These are phyloP conservation scores for Talaromyces stipitatus DNA, from an alignment of 495 filamentous ascomycete species.

Conservation along the genomic window DNA sequence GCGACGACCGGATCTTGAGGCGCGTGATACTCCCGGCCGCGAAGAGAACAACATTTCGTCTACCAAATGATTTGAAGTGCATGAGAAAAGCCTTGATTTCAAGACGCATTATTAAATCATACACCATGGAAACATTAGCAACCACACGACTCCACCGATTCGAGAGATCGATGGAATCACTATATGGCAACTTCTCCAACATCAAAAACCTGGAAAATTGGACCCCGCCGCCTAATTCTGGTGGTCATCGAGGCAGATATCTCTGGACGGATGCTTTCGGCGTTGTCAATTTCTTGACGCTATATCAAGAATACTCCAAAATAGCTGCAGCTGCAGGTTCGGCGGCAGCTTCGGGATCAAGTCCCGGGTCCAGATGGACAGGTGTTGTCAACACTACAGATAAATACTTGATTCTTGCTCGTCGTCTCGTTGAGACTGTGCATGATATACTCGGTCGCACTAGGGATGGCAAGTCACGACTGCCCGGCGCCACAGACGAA, in stretches of 20 bases:
- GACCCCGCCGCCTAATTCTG: conserved; percentile 42
- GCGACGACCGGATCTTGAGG: background rate
- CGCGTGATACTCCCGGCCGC: background rate
- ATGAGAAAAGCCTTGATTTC: background rate
- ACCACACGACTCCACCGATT: conserved; percentile 21
- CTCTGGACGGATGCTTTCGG: conserved; percentile 65
- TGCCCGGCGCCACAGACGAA: conserved; percentile 46
- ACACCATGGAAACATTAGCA: background rate
- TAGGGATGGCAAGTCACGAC: conserved; percentile 38
- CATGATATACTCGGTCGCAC: conserved; percentile 50
- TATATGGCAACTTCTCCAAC: conserved; percentile 30
- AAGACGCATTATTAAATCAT: background rate
- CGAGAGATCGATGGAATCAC: conserved; percentile 28
- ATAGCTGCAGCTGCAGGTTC: conserved; percentile 10
- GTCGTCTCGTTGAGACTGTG: conserved; percentile 42
- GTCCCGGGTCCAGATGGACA: no score
- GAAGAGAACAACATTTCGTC: background rate
- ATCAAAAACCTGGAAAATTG: conserved; percentile 25
- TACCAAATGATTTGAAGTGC: background rate
- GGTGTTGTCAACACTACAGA: conserved; percentile 13
- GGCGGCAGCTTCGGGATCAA: background rate
- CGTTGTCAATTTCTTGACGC: conserved; percentile 59
- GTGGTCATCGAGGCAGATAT: conserved; percentile 59
- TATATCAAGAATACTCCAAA: conserved; percentile 38
- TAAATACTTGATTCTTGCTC: conserved; percentile 47